Conservation (phyloP, 129 eudicot genomes). For the Artemisia annua region DNA sequence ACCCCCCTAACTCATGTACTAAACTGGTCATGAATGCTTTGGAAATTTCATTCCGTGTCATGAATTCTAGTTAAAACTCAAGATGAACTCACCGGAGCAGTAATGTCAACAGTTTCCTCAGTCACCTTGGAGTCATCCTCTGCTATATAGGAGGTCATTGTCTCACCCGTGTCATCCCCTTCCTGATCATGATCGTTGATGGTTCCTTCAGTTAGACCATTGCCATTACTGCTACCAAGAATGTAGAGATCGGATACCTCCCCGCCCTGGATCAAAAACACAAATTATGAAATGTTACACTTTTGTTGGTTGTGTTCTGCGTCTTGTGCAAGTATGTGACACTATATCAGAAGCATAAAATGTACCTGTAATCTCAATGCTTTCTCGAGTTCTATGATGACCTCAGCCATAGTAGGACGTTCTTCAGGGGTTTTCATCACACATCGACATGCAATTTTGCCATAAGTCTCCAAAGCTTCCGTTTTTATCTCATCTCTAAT, state of each 20-base stretch:
- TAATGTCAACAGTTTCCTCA: slow-evolving; percentile 6
- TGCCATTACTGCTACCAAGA: slow-evolving; percentile 3
- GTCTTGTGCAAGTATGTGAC: not conserved
- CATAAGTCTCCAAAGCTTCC: slow-evolving; percentile 33
- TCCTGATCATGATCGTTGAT: not conserved
- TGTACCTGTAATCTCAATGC: slow-evolving; percentile 37
- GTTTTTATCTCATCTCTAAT: slow-evolving; percentile 29
- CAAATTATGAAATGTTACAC: not conserved
- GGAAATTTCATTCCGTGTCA: too few species aligned
- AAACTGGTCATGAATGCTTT: too few species aligned
- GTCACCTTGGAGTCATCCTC: not conserved
- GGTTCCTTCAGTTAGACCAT: slow-evolving; percentile 1
- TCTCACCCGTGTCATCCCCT: not conserved
- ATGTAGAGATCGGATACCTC: slow-evolving; percentile 20
- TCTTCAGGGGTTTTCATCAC: slow-evolving; percentile 13
- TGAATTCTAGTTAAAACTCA: not conserved
- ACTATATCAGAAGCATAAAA: not conserved
- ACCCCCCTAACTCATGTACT: too few species aligned
- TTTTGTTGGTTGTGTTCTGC: not conserved
- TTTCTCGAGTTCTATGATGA: slow-evolving; percentile 30
- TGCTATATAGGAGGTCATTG: not conserved
- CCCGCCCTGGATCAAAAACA: slow-evolving; percentile 30
- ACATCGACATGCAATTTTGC: slow-evolving; percentile 30
- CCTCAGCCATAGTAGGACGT: slow-evolving; percentile 35
- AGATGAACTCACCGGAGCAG: slow-evolving; percentile 19